phyloP scores from a whole-genome alignment of 2,329 filamentous ascomycete species.

The Teratosphaeria zuluensis region DNA sequence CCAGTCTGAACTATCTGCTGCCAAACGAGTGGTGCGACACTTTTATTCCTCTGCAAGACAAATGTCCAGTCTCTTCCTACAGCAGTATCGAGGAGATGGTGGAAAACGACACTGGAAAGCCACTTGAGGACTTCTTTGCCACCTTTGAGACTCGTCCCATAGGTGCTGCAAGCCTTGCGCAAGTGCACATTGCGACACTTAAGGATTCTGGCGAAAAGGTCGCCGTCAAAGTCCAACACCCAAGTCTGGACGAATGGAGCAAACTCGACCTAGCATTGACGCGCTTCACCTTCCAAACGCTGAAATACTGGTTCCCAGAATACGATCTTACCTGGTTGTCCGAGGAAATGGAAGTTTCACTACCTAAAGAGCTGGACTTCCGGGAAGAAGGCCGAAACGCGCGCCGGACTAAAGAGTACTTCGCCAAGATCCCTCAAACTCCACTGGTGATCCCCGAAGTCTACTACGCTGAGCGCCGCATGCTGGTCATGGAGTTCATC shows the following conservation, averaged over 20 bases:
- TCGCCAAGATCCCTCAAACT: constrained; percentile 60
- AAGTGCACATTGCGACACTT: constrained; percentile 81
- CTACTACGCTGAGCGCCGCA: constrained; percentile 77
- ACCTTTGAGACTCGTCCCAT: constrained; percentile 74
- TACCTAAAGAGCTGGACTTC: constrained; percentile 90
- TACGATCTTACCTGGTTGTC: constrained; percentile 97
- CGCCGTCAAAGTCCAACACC: constrained; percentile 95
- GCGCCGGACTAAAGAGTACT: constrained; percentile 67
- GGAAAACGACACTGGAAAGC: constrained; percentile 65
- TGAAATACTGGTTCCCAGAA: constrained; percentile 91
- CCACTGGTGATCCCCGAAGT: constrained; percentile 85
- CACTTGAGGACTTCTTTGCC: constrained; percentile 73
- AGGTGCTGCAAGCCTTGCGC: constrained; percentile 85
- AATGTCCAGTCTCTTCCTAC: constrained; percentile 84
- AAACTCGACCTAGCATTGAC: constrained; percentile 81
- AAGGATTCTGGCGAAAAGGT: constrained; percentile 76
- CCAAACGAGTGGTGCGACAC: constrained; percentile 89
- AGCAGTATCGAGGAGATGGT: constrained; percentile 85
- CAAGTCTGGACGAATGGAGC: constrained; percentile 78
- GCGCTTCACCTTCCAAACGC: constrained; percentile 73
- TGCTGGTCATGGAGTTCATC: constrained; percentile 92
- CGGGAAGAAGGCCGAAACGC: constrained; percentile 78
- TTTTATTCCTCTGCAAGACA: constrained; percentile 91
- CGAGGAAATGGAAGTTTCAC: constrained; percentile 79
- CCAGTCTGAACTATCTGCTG: constrained; percentile 89